Base-by-base conservation (phyloP, 805 yeast genomes). In the Wickerhamiella allomyrinae region DNA sequence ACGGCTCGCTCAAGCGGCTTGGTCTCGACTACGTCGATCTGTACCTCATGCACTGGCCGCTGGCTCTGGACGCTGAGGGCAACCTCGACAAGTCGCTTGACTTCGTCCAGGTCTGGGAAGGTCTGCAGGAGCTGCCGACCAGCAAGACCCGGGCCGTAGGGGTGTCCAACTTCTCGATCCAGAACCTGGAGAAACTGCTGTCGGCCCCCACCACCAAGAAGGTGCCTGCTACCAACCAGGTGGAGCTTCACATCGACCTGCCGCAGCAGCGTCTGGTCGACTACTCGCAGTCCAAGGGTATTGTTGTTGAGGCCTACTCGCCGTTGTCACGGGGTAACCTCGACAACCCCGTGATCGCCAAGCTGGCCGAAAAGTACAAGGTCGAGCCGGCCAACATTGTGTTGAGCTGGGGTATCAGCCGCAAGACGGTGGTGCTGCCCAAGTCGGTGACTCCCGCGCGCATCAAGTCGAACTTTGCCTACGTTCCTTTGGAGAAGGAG, bases 281-380 rank as follows among this genome's bases (percentile, higher is more conserved):
- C 27, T 78, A 56, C 59, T 68, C 76, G 58, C 61, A 66, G 42
- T 55, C 60, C 25, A 65, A 79, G 47, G 73, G 67, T 46, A 76
- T 79, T 46, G 57, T 66, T 25, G 58, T 79, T 42, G 79, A 79
- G 57, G 93, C 93, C 8, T 84, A 81, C 62, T 76, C 84, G 23
- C 91, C 94, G 20, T 66, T 83, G 50, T 89, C 86, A 34, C 68
- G 77, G 3, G 54, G 60, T 10, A 81, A 81, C 36, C 83, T 83
- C 1, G 69, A 73, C 45, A 59, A 75, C 36, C 76, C 76, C 10
- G 51, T 66, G 13, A 68, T 81, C n/a, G 50, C 61, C 38, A 67
- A 74, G 48, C 57, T 82, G 34, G 81, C 84, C 20, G 57, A 69
- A 41, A 74, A 74, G 55, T 69, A 81, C 52, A 56, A 61, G 20